phyloP scores from a whole-genome alignment of 345 rosid genomes.

The Mallotus nudiflorus region DNA sequence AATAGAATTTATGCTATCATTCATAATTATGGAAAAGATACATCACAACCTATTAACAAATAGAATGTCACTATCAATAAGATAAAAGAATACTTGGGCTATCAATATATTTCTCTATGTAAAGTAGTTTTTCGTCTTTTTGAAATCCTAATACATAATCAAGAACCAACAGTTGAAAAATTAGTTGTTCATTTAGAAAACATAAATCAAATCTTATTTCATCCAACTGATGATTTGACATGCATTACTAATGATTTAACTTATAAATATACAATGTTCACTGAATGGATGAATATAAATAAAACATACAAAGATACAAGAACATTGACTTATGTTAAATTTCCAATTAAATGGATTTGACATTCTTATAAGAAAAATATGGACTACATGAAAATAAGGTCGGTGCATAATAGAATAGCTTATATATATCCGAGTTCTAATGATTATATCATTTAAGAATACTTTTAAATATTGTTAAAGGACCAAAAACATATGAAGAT shows the following conservation, averaged over 20 bases:
- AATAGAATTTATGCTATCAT: background rate
- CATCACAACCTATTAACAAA: background rate
- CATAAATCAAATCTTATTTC: background rate
- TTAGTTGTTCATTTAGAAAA: background rate
- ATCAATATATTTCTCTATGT: background rate
- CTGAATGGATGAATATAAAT: background rate
- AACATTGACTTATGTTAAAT: background rate
- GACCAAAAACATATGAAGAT: background rate
- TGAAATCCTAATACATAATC: background rate
- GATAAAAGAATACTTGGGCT: background rate
- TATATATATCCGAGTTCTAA: background rate
- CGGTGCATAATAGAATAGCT: background rate
- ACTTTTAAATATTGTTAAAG: background rate
- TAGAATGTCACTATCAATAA: background rate
- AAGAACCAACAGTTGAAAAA: background rate
- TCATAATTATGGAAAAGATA: background rate
- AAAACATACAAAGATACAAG: background rate
- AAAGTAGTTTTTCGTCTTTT: background rate
- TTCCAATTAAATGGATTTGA: background rate
- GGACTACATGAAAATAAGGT: background rate
- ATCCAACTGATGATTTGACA: background rate
- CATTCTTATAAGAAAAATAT: background rate
- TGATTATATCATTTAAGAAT: background rate
- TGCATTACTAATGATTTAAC: background rate
- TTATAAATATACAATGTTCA: background rate